These are phyloP conservation scores for Lyophyllum decastes DNA, from an alignment of 768 basidiomycete genomes.

Conservation along the genomic window DNA sequence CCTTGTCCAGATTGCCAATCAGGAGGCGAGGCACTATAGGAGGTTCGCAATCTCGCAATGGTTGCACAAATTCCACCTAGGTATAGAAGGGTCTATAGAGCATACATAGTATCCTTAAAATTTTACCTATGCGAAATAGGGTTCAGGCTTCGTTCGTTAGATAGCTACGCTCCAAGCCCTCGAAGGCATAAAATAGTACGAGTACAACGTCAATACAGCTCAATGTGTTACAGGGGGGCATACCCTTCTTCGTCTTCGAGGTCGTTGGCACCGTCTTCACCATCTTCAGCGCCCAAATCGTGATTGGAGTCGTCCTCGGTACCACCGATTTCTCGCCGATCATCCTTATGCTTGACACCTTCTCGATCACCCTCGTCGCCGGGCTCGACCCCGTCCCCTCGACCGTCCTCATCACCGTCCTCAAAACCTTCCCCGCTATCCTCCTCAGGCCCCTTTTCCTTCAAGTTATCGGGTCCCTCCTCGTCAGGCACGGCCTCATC, in stretches of 20 bases:
- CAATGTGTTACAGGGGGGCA: background rate
- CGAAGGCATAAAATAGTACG: too few species aligned
- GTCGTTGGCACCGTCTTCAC: background rate
- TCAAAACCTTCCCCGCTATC: background rate
- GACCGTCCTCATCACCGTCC: background rate
- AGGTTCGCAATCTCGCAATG: too few species aligned
- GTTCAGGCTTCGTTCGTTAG: background rate
- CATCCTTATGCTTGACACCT: background rate
- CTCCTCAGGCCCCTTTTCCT: background rate
- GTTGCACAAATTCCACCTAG: too few species aligned
- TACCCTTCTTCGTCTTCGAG: slow-evolving; percentile 3
- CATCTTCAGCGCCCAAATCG: slow-evolving; percentile 10
- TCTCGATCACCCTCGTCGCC: background rate
- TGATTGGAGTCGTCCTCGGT: background rate
- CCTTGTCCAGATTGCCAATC: too few species aligned
- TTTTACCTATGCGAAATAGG: background rate
- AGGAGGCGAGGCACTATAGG: too few species aligned
- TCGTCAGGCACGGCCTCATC: too few species aligned
- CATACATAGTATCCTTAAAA: background rate
- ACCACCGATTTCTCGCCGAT: background rate
- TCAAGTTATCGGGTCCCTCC: too few species aligned
- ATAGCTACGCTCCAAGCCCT: background rate
- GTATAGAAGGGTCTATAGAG: background rate
- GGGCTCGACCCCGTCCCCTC: too few species aligned
- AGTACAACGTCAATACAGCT: too few species aligned